Conservation (phyloP, 139 green algal genomes). For the Zygnema circumcarinatum region DNA sequence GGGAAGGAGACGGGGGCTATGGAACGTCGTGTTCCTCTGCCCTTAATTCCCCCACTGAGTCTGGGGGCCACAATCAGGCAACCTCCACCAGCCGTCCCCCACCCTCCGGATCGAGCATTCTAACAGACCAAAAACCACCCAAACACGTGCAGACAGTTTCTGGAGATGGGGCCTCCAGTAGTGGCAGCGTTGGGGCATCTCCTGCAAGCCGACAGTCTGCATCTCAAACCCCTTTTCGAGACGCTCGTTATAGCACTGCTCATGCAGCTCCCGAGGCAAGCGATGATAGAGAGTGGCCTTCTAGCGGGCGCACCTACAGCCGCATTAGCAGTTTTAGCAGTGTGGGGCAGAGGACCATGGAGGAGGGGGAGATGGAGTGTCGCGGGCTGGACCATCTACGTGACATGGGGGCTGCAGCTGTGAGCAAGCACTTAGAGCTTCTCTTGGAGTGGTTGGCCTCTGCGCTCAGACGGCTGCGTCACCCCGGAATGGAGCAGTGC, state of each 20-base stretch:
- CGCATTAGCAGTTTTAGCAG: neutral
- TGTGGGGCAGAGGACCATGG: neutral
- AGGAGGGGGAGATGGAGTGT: neutral
- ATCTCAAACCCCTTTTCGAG: too few relatives aligned
- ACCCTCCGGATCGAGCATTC: too few relatives aligned
- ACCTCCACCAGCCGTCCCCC: neutral
- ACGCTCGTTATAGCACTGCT: too few relatives aligned
- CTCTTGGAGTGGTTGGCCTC: neutral
- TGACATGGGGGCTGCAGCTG: neutral
- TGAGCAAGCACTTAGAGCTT: neutral
- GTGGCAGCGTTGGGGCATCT: too few relatives aligned
- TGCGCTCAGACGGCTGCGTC: neutral
- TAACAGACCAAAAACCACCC: neutral
- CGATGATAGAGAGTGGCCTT: neutral
- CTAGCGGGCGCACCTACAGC: neutral
- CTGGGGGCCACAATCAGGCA: neutral
- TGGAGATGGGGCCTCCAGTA: neutral
- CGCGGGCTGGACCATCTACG: neutral
- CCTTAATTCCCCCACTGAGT: neutral
- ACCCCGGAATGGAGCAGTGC: neutral
- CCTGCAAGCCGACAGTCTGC: too few relatives aligned
- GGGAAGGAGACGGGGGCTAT: neutral
- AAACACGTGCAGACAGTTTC: neutral
- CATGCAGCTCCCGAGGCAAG: neutral
- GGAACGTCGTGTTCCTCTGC: neutral